phyloP scores from a whole-genome alignment of 139 green algal genomes.

The Pleodorina starrii region DNA sequence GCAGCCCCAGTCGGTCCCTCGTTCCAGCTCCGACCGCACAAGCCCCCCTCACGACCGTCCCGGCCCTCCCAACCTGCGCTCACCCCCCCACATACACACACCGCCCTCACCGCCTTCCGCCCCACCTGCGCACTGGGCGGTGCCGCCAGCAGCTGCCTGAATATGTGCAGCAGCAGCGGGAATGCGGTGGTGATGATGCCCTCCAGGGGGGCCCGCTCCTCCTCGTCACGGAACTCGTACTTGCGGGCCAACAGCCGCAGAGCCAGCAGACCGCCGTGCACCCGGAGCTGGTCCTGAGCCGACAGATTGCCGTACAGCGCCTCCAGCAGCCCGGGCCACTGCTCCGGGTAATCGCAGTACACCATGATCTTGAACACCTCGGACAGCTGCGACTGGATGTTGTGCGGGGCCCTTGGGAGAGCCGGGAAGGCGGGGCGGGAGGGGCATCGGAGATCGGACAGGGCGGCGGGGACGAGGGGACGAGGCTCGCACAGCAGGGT shows the following conservation, averaged over 20 bases:
- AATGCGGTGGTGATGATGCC: constrained; percentile 78
- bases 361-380: constrained; percentile 91
- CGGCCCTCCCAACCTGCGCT: not conserved
- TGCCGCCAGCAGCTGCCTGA: constrained; percentile 77
- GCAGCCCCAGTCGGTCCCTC: not conserved
- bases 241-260: constrained; percentile 93
- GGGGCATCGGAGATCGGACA: not conserved
- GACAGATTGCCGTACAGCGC: constrained; percentile 61
- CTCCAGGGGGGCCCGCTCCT: constrained; percentile 63
- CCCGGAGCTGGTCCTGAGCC: constrained; percentile 77
- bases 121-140: constrained; percentile 67
- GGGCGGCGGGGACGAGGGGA: no score
- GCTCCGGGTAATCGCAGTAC: constrained; percentile 88
- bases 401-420: constrained; percentile 67
- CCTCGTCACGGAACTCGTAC: constrained; percentile 96
- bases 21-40: not conserved
- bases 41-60: not conserved
- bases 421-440: not conserved
- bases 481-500: no score
- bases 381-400: constrained; percentile 84
- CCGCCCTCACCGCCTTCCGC: not conserved
- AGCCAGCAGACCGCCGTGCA: constrained; percentile 85
- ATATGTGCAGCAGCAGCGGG: constrained; percentile 73
- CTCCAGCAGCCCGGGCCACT: constrained; percentile 88
- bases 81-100: no score